Evolutionary conservation across 805 yeast species (phyloP), one percentile per base, ranked within the genome.

Genomic region (Saturnispora mendoncae): DNA sequence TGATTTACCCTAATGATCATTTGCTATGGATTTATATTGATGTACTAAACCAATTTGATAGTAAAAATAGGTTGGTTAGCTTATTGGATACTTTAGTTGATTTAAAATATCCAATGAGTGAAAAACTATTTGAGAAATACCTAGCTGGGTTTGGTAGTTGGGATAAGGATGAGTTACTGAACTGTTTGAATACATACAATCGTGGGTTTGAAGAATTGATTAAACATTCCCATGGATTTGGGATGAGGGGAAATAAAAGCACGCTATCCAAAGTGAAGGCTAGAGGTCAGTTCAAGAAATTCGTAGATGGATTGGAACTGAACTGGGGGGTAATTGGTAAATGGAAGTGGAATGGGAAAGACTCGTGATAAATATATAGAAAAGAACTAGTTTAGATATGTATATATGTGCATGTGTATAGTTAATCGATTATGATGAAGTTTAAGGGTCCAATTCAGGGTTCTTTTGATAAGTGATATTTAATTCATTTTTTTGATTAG

Each of bases 41-140:
- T 12, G 58, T 78, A 46, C 60, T 78, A 26, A 66, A 67, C 3
- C 60, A 64, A 37, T 76, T 68, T 36, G 65, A 63, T 7, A 74
- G 75, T 48, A 52, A 61, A 2, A 60, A 65, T 3, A 79, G 76
- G 51, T 52, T 80, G n/a, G 57, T 71, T 1, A 68, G 62, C 28
- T 58, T 80, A 5, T 55, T 78, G 25, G 62, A 66, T 21, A 69
- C 76, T 70, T 72, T 85, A 78, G 76, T 74, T 29, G 53, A 57
- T 3, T 50, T 78, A 49, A 57, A 52, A 27, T 56, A 52, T 42
- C 54, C 50, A 3, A 31, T 60, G 12, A 49, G 46, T 4, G 15
- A 29, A 5, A 43, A 39, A 2, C 34, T 60, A 26, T 51, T 59
- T 28, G 43, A 46, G 15, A 36, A 36, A 3, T 56, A 56, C 27